These are phyloP conservation scores for Lentinula sp. DNA, from an alignment of 768 basidiomycete genomes.

Conservation along the genomic window DNA sequence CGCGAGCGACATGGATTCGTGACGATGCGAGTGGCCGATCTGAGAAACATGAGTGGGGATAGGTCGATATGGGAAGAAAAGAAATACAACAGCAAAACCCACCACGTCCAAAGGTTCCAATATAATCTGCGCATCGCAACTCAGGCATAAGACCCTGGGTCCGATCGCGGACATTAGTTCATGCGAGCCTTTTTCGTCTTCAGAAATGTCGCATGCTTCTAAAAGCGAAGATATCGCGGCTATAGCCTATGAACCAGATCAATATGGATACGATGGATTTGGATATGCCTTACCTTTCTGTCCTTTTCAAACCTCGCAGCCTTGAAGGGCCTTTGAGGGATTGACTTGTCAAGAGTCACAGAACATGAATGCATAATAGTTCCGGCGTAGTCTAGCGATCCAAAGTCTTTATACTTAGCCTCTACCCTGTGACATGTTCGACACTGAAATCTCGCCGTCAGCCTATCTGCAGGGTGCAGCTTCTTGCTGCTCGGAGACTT, in stretches of 20 bases:
- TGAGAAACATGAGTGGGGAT: constrained; percentile 17
- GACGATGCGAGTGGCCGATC: constrained; percentile 63
- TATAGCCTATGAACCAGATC: constrained; percentile 34
- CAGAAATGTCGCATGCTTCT: constrained; percentile 13
- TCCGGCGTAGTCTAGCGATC: constrained; percentile 49
- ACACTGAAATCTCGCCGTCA: constrained; percentile 58
- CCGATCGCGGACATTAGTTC: constrained; percentile 17
- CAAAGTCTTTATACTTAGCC: constrained; percentile 27
- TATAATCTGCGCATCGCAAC: constrained; percentile 43
- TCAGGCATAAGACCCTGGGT: constrained; percentile 35
- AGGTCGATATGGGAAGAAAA: neutral
- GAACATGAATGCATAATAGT: constrained; percentile 57
- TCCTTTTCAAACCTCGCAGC: constrained; percentile 53
- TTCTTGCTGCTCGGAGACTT: constrained; percentile 35
- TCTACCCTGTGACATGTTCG: constrained; percentile 37
- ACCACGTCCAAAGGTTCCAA: constrained; percentile 46
- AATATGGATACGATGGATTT: neutral
- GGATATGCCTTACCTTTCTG: constrained; percentile 36
- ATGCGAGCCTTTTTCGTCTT: constrained; percentile 10
- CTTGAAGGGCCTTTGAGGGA: constrained; percentile 32
- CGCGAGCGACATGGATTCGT: constrained; percentile 42
- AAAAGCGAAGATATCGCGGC: constrained; percentile 34
- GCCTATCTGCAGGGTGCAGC: constrained; percentile 51
- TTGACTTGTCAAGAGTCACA: constrained; percentile 21
- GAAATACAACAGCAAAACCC: constrained; percentile 13